A percentile compares a stretch with the other conserved stretches of the same genome.
phyloP scores from a whole-genome alignment of 164 flowering plant species.

The Berberis vulgaris region DNA sequence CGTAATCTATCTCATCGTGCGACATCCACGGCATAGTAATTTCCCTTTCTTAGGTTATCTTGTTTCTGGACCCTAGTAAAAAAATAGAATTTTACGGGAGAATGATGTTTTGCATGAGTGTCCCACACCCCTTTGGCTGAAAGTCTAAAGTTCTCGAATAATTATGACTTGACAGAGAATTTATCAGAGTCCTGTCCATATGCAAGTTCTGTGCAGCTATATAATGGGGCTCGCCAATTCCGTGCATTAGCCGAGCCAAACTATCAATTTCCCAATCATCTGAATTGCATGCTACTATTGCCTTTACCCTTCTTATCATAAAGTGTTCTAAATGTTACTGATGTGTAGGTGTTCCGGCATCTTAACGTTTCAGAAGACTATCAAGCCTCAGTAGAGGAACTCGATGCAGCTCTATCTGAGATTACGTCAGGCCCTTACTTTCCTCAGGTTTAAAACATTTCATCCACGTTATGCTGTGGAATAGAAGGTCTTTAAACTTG shows the following conservation, averaged over 20 bases:
- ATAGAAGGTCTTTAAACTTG: neutral
- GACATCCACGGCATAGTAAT: no score
- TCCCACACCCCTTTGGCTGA: no score
- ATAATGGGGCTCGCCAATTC: neutral
- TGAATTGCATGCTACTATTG: neutral
- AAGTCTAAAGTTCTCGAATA: no score
- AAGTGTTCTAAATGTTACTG: constrained; percentile 4
- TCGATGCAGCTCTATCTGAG: constrained; percentile 50
- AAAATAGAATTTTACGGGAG: no score
- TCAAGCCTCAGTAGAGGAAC: constrained; percentile 39
- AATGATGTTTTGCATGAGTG: no score
- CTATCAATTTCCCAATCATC: neutral
- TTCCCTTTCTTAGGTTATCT: no score
- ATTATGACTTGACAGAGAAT: neutral
- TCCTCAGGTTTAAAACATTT: constrained; percentile 46
- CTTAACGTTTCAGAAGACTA: constrained; percentile 29
- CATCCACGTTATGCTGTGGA: neutral
- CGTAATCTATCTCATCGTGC: no score
- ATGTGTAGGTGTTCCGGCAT: constrained; percentile 33
- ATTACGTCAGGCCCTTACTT: constrained; percentile 43
- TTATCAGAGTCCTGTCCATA: neutral
- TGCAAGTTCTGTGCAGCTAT: neutral
- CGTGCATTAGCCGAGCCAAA: neutral
- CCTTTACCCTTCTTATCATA: neutral
- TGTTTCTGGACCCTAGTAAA: no score